Evolutionary conservation across 2,329 filamentous ascomycete genomes (phyloP), one percentile per base, ranked within the genome.

Genomic region (Trichoderma koningii): DNA sequence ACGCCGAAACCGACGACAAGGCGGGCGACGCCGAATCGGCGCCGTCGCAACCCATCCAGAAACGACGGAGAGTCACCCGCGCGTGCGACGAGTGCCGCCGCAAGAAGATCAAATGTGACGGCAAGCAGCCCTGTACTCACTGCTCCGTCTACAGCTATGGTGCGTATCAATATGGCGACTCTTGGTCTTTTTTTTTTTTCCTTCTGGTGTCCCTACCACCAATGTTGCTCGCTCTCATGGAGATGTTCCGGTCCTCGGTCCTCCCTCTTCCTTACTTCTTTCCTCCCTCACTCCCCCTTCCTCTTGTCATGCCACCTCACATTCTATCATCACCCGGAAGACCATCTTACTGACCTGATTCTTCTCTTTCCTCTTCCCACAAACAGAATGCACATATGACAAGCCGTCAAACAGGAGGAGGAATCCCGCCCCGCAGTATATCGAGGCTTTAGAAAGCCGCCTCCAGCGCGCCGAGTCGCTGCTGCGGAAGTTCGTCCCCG

Each of bases 81-180:
- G 91, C 91, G 47, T 94, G 91, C 77, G 91, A 93, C 71, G 89
- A 93, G 76, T 94, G 91, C 74, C 85, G 91, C 65, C 85, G 90
- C 70, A 94, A 94, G 76, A 94, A 94, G 77, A 94, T 94, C 73
- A 94, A 93, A 75, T 94, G 90, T 71, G 90, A 93, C 75, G 91
- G 90, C 70, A 92, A 93, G 76, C 90, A 93, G 75, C 91, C 91
- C 10, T 95, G 91, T 78, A 97, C 93, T 0, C 95, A 98, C 77
- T 99, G 95, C 77, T 96, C 93, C 12, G 93, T 98, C 56, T 99
- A 99, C 78, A 97, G 93, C 76, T 99, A 99, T 82, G 94, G 95
- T 97, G 84, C 74, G 84, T 71, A 68, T 59, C 42, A 44, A 55
- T 19, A 23, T 30, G 34, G 34, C 23, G 41, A 45, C 21, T 44